Evolutionary conservation across 1,284 basidiomycete genomes (phyloP).

Genomic region (Pyrrhoderma lamaoense): DNA sequence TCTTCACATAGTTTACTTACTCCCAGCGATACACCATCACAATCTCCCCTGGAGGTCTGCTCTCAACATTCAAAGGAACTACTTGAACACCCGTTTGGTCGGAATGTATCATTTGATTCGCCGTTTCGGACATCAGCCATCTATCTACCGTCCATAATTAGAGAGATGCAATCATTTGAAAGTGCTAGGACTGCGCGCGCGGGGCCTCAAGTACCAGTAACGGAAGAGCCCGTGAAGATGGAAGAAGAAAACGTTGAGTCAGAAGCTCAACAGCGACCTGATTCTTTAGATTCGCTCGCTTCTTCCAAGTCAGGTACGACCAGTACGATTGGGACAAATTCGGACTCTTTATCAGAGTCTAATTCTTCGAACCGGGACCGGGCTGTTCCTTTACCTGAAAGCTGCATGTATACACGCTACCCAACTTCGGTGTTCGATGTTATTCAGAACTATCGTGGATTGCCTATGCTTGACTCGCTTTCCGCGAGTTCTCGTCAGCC

Average conservation of each 20-base stretch:
- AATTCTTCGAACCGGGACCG: background rate
- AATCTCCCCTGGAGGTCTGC: slow-evolving; percentile 23
- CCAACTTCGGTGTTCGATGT: slow-evolving; percentile 72
- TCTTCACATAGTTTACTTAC: slow-evolving; percentile 20
- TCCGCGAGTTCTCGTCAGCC: slow-evolving; percentile 41
- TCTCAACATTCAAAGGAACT: slow-evolving; percentile 21
- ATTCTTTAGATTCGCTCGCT: slow-evolving; percentile 15
- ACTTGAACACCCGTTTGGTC: slow-evolving; percentile 55
- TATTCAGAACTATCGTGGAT: slow-evolving; percentile 70
- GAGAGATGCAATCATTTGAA: slow-evolving; percentile 78
- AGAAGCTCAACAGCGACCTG: slow-evolving; percentile 12
- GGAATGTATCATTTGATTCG: slow-evolving; percentile 51
- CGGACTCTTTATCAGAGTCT: background rate
- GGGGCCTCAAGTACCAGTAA: slow-evolving; percentile 10
- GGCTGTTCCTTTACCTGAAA: slow-evolving; percentile 32
- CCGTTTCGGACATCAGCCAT: slow-evolving; percentile 39
- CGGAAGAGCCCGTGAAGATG: background rate
- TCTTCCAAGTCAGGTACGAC: slow-evolving; percentile 1
- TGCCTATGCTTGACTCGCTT: slow-evolving; percentile 59
- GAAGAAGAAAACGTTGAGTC: slow-evolving; percentile 14
- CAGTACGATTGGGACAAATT: background rate
- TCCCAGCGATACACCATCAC: slow-evolving; percentile 20
- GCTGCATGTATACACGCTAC: slow-evolving; percentile 52
- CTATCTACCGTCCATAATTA: slow-evolving; percentile 44
- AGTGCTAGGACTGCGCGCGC: slow-evolving; percentile 65